Conservation (phyloP, 306 rosid genomes). For the Macrotyloma uniflorum region DNA sequence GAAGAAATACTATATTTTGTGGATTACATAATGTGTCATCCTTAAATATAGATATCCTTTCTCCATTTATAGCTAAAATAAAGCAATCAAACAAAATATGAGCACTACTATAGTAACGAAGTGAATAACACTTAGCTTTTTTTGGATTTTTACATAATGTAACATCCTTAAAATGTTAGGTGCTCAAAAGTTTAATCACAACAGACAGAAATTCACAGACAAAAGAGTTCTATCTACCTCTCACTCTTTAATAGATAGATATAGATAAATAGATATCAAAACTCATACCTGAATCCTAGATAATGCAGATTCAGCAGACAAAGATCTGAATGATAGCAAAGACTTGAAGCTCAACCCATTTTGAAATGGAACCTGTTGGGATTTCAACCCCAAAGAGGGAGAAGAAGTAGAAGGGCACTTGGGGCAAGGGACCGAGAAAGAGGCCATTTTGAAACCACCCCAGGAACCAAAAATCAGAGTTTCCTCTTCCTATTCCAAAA, state of each 20-base stretch:
- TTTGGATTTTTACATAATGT: too few species aligned
- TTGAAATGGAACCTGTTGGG: slow-evolving; percentile 40
- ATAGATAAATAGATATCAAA: background rate
- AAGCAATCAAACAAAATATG: too few species aligned
- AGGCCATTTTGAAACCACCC: slow-evolving; percentile 55
- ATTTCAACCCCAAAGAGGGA: slow-evolving; percentile 39
- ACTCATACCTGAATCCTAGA: slow-evolving; percentile 40
- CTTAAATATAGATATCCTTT: too few species aligned
- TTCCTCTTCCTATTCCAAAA: slow-evolving; percentile 1
- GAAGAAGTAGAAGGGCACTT: slow-evolving; percentile 47
- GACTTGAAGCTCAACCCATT: slow-evolving; percentile 42
- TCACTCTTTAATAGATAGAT: background rate
- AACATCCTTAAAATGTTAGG: background rate
- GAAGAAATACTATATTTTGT: background rate
- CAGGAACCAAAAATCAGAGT: slow-evolving; percentile 26
- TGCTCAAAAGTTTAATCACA: background rate
- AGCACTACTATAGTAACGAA: too few species aligned
- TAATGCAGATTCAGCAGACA: slow-evolving; percentile 40
- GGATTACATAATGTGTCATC: background rate
- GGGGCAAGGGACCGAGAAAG: slow-evolving; percentile 70
- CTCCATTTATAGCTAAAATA: too few species aligned
- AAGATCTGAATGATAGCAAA: slow-evolving; percentile 50
- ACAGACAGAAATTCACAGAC: background rate
- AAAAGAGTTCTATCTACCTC: background rate
- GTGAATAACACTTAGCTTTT: too few species aligned